phyloP scores from a whole-genome alignment of 2,329 filamentous ascomycete species.

The Hypomyces rosellus region DNA sequence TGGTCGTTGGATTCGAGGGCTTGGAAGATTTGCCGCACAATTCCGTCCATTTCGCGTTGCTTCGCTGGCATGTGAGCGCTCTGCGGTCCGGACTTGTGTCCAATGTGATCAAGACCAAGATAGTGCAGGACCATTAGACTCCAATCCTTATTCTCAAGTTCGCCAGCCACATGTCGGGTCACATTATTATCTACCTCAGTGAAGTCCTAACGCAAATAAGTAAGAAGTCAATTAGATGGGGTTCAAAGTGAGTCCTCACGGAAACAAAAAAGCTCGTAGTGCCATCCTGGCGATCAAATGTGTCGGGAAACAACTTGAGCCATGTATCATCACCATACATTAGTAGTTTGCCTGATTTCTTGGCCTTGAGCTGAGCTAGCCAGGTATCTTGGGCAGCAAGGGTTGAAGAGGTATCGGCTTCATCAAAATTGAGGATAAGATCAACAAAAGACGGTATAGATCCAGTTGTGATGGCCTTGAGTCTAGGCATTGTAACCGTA shows the following conservation, averaged over 20 bases:
- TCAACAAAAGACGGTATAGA: slow-evolving; percentile 98
- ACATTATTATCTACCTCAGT: slow-evolving; percentile 98
- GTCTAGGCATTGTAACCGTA: slow-evolving; percentile 95
- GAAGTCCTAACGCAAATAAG: slow-evolving; percentile 61
- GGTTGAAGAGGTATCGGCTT: slow-evolving; percentile 85
- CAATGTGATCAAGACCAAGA: slow-evolving; percentile 92
- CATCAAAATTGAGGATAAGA: slow-evolving; percentile 92
- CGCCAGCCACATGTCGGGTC: slow-evolving; percentile 75
- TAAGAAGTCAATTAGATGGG: background rate
- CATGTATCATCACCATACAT: slow-evolving; percentile 99
- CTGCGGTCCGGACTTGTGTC: slow-evolving; percentile 86
- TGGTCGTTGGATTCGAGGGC: slow-evolving; percentile 67
- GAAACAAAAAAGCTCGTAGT: slow-evolving; percentile 98
- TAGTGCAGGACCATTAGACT: slow-evolving; percentile 92
- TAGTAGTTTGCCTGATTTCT: slow-evolving; percentile 65
- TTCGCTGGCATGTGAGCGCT: slow-evolving; percentile 90
- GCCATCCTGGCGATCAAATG: slow-evolving; percentile 81
- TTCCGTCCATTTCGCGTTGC: slow-evolving; percentile 85
- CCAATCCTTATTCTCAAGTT: slow-evolving; percentile 77
- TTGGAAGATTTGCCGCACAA: slow-evolving; percentile 69
- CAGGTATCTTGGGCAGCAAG: slow-evolving; percentile 88
- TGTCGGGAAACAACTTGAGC: slow-evolving; percentile 89
- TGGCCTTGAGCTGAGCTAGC: slow-evolving; percentile 84
- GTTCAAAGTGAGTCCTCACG: slow-evolving; percentile 48
- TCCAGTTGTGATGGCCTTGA: slow-evolving; percentile 95